A percentile compares a stretch with the other conserved stretches of the same genome.
These are phyloP conservation scores for Rutidosis leptorrhynchoides DNA, from an alignment of 129 eudicot genomes.

Conservation along the genomic window DNA sequence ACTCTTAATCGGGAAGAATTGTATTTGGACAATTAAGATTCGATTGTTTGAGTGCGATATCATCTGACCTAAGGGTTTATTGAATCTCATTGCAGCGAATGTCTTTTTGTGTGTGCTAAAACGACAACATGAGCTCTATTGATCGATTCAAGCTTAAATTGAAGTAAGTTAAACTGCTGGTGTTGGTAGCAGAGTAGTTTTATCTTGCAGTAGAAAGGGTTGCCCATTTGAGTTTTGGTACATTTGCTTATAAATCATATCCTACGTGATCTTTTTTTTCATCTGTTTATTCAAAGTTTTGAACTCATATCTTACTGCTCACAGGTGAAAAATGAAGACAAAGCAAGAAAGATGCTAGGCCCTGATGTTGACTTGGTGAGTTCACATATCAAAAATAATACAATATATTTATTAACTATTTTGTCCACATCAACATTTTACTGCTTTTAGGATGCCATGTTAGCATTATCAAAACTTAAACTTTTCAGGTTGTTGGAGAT, in stretches of 20 bases:
- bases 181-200: conserved; percentile 90
- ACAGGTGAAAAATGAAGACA: conserved; percentile 94
- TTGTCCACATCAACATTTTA: not conserved
- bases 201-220: conserved; percentile 57
- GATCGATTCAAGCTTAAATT: too few species aligned
- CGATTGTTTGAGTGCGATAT: too few species aligned
- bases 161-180: too few species aligned
- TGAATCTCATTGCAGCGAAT: too few species aligned
- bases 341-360: conserved; percentile 82
- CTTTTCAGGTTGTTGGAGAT: conserved; percentile 76
- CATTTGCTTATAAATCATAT: conserved; percentile 1
- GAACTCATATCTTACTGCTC: conserved; percentile 22
- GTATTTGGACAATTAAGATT: too few species aligned
- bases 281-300: conserved; percentile 4
- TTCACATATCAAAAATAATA: too few species aligned
- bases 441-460: too few species aligned
- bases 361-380: too few species aligned
- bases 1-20: too few species aligned
- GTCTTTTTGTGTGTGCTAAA: too few species aligned
- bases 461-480: not conserved
- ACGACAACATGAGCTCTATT: too few species aligned
- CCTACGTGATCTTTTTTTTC: conserved; percentile 2
- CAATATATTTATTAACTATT: not conserved
- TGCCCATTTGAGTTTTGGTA: conserved; percentile 77
- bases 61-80: too few species aligned